phyloP scores from a whole-genome alignment of 2,329 filamentous ascomycete species.

The Penicillium frequentans region DNA sequence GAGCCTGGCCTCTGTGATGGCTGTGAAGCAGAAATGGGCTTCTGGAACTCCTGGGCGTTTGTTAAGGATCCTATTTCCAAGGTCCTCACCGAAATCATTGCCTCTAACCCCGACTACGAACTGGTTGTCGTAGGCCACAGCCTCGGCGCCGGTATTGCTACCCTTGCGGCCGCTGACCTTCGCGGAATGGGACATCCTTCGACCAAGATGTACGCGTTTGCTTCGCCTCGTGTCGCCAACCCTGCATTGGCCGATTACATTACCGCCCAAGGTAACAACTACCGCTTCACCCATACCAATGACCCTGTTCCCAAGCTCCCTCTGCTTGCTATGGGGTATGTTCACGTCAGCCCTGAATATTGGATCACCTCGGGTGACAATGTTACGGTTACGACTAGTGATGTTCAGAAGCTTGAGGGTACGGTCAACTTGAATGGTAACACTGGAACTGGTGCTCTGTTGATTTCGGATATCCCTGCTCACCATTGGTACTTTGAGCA shows the following conservation, averaged over 20 bases:
- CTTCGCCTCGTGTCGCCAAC: constrained; percentile 66
- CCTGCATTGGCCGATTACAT: constrained; percentile 55
- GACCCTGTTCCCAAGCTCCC: constrained; percentile 71
- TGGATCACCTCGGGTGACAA: constrained; percentile 50
- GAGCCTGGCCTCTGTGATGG: constrained; percentile 43
- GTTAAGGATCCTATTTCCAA: constrained; percentile 37
- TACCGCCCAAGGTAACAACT: constrained; percentile 53
- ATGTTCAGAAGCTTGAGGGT: constrained; percentile 24
- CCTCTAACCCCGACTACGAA: constrained; percentile 34
- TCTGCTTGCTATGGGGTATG: constrained; percentile 59
- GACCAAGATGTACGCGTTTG: constrained; percentile 65
- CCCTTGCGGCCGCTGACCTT: constrained; percentile 59
- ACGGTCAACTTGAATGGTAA: constrained; percentile 26
- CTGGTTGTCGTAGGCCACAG: constrained; percentile 62
- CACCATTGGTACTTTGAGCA: constrained; percentile 29
- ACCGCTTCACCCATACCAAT: constrained; percentile 65
- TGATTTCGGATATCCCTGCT: constrained; percentile 13
- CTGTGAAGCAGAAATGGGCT: constrained; percentile 47
- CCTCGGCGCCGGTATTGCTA: constrained; percentile 65
- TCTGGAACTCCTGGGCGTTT: constrained; percentile 47
- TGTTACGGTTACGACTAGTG: constrained; percentile 15
- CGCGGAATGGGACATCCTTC: constrained; percentile 48
- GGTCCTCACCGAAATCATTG: constrained; percentile 29
- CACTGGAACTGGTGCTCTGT: constrained; percentile 23
- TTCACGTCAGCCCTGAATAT: constrained; percentile 70